These are phyloP conservation scores for Cytospora schulzeri DNA, from an alignment of 2,329 filamentous ascomycete genomes.

Conservation along the genomic window DNA sequence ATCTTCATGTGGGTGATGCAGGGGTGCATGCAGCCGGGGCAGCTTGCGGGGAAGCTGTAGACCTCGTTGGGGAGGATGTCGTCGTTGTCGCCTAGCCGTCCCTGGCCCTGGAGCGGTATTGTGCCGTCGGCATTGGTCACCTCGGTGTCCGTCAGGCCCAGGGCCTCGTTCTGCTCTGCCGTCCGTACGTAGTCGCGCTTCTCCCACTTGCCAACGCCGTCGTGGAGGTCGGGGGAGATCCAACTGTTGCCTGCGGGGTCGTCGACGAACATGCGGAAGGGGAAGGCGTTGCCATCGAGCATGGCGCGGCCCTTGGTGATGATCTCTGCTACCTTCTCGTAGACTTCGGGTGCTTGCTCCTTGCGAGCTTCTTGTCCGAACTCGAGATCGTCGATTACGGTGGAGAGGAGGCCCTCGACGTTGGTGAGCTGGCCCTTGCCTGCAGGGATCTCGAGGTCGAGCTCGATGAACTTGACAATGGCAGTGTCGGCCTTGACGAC, in stretches of 20 bases:
- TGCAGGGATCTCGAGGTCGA: constrained; percentile 90
- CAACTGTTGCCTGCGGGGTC: constrained; percentile 96
- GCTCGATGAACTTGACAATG: constrained; percentile 81
- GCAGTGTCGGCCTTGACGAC: constrained; percentile 92
- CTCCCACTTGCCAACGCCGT: constrained; percentile 83
- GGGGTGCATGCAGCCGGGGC: constrained; percentile 83
- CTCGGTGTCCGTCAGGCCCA: constrained; percentile 72
- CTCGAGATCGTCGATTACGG: constrained; percentile 78
- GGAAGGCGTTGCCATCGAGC: constrained; percentile 75
- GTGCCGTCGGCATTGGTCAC: constrained; percentile 47
- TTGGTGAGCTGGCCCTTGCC: constrained; percentile 92
- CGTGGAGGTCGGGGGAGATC: constrained; percentile 84
- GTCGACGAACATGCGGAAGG: constrained; percentile 85
- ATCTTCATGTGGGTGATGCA: constrained; percentile 98
- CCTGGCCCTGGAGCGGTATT: constrained; percentile 49
- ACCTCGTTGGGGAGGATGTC: constrained; percentile 93
- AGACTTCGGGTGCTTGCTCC: constrained; percentile 74
- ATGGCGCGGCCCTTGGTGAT: constrained; percentile 76
- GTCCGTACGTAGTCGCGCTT: constrained; percentile 84
- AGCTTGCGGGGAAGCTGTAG: constrained; percentile 88
- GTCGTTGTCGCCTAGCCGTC: constrained; percentile 55
- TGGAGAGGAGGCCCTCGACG: constrained; percentile 82
- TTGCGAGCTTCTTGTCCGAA: constrained; percentile 82
- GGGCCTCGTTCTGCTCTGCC: constrained; percentile 79
- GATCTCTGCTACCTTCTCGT: constrained; percentile 75